phyloP scores from a whole-genome alignment of 164 flowering plant species.

The Cinnamomum micranthum region DNA sequence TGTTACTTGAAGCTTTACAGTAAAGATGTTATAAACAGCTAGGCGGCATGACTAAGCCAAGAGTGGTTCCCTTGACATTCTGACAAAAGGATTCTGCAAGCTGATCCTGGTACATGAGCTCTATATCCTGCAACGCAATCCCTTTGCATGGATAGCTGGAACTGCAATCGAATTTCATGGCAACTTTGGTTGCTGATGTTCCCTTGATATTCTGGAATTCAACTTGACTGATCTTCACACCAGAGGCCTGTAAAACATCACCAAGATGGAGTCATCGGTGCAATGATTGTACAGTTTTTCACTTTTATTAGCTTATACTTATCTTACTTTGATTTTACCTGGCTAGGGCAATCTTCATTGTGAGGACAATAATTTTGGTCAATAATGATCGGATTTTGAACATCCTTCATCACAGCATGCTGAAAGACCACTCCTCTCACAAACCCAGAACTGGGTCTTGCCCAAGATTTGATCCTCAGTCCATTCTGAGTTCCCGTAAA shows the following conservation, averaged over 20 bases:
- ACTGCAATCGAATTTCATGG: constrained; percentile 25
- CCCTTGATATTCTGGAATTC: constrained; percentile 19
- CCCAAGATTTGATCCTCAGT: constrained; percentile 74
- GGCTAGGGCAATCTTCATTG: constrained; percentile 39
- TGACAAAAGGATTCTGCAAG: constrained; percentile 13
- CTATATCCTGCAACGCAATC: constrained; percentile 17
- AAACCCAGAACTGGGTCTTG: constrained; percentile 57
- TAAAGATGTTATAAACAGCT: constrained; percentile 15
- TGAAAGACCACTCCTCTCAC: constrained; percentile 46
- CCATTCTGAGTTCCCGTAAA: constrained; percentile 61
- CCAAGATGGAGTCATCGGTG: background rate
- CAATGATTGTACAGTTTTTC: background rate
- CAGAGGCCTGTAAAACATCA: constrained; percentile 15
- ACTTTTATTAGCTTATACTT: background rate
- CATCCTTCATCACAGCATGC: constrained; percentile 40
- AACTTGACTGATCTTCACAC: constrained; percentile 19
- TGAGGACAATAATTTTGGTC: constrained; percentile 75
- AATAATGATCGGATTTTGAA: constrained; percentile 62
- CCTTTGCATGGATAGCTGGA: constrained; percentile 14
- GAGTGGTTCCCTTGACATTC: constrained; percentile 13
- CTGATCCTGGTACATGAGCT: constrained; percentile 19
- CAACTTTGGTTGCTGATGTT: constrained; percentile 21
- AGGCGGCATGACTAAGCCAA: constrained; percentile 15
- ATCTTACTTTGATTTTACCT: constrained; percentile 27
- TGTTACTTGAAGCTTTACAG: background rate